Conservation (phyloP, 1,284 basidiomycete genomes). For the Sanghuangporus weigelae region DNA sequence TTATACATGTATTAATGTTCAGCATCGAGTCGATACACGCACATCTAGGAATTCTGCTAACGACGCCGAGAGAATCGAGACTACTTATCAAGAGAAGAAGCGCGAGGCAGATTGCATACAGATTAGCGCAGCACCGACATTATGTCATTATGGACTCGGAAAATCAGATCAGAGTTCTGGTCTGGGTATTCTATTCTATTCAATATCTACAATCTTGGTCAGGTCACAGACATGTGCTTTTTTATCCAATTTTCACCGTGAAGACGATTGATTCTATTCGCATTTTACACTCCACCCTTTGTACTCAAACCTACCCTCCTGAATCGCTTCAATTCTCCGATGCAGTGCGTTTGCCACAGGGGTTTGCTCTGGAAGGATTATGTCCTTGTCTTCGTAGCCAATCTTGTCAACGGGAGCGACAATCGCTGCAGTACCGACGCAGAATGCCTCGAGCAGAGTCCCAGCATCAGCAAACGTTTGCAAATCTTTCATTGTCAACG, state of each 20-base stretch:
- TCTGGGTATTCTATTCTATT: background rate
- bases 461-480: conserved; percentile 41
- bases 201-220: background rate
- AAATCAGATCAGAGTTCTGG: too few species aligned
- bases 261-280: conserved; percentile 22
- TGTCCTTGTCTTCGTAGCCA: conserved; percentile 46
- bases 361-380: conserved; percentile 41
- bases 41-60: background rate
- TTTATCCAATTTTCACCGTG: background rate
- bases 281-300: conserved; percentile 49
- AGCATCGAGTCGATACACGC: background rate
- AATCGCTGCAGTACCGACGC: conserved; percentile 67
- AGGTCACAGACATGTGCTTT: background rate
- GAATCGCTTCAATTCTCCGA: conserved; percentile 54
- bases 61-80: background rate
- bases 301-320: conserved; percentile 54
- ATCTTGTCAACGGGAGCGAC: conserved; percentile 56
- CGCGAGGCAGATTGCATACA: background rate
- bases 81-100: background rate
- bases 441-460: conserved; percentile 63
- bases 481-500: conserved; percentile 62
- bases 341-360: conserved; percentile 53
- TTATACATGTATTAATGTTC: background rate
- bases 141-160: background rate
- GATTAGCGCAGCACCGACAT: background rate